Conservation (phyloP, 148 eudicot species). For the Bassia scoparia region DNA sequence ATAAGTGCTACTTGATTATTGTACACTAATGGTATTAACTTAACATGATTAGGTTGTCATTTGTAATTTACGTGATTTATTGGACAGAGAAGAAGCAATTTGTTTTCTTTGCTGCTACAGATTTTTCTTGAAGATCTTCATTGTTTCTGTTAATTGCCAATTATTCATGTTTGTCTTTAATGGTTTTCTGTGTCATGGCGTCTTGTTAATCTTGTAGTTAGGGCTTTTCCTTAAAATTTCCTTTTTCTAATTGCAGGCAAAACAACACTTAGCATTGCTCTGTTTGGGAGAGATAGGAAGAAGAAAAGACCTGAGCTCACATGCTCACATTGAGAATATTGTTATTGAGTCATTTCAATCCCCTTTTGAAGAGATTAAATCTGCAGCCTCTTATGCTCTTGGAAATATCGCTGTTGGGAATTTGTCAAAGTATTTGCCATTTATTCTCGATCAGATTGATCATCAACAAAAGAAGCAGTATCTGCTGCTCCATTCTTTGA, state of each 20-base stretch:
- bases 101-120: background rate
- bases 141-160: too few species aligned
- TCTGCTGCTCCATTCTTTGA: constrained; percentile 85
- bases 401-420: constrained; percentile 97
- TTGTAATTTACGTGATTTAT: background rate
- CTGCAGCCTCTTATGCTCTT: constrained; percentile 91
- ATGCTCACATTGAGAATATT: constrained; percentile 85
- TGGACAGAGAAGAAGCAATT: background rate
- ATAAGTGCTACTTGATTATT: too few species aligned
- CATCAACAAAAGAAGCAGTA: constrained; percentile 98
- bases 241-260: constrained; percentile 51
- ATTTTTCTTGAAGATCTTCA: background rate
- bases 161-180: background rate
- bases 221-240: too few species aligned
- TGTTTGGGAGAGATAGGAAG: constrained; percentile 98
- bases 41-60: background rate
- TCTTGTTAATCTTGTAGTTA: background rate
- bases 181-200: background rate
- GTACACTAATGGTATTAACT: too few species aligned
- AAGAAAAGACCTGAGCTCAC: constrained; percentile 87
- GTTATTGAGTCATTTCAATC: constrained; percentile 96
- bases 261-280: constrained; percentile 87
- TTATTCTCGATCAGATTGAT: constrained; percentile 93
- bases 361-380: constrained; percentile 95
- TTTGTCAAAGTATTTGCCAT: constrained; percentile 81